These are phyloP conservation scores for Lactarius vividus DNA, from an alignment of 768 basidiomycete genomes.

Conservation along the genomic window DNA sequence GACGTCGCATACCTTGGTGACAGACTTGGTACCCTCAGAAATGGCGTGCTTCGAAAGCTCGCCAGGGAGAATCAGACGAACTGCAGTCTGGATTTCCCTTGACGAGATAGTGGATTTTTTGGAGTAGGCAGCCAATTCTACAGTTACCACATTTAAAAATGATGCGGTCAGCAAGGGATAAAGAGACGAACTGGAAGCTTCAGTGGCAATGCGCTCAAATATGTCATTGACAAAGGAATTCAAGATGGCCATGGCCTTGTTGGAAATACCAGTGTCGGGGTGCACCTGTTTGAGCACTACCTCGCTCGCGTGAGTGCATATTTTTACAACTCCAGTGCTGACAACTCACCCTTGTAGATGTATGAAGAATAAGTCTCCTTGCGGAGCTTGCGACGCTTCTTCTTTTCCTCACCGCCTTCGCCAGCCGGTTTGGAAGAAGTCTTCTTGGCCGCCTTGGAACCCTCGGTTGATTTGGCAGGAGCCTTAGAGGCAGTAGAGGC, in stretches of 20 bases:
- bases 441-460: slow-evolving; percentile 78
- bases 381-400: slow-evolving; percentile 80
- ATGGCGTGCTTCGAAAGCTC: slow-evolving; percentile 94
- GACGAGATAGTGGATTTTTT: slow-evolving; percentile 99
- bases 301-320: neutral
- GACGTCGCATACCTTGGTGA: slow-evolving; percentile 62
- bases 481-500: slow-evolving; percentile 70
- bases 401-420: slow-evolving; percentile 70
- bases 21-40: slow-evolving; percentile 92
- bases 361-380: slow-evolving; percentile 95
- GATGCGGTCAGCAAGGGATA: neutral
- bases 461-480: slow-evolving; percentile 61
- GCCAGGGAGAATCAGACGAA: slow-evolving; percentile 94
- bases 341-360: slow-evolving; percentile 77
- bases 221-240: slow-evolving; percentile 97
- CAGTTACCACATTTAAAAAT: neutral
- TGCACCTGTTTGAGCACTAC: slow-evolving; percentile 95
- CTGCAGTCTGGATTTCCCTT: slow-evolving; percentile 96
- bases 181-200: slow-evolving; percentile 72
- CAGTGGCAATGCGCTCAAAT: slow-evolving; percentile 89
- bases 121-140: slow-evolving; percentile 94
- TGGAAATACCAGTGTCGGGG: slow-evolving; percentile 98
- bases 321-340: neutral
- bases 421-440: slow-evolving; percentile 55
- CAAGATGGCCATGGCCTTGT: slow-evolving; percentile 97